Conservation (phyloP, 768 basidiomycete genomes). For the Boletellus ananas region DNA sequence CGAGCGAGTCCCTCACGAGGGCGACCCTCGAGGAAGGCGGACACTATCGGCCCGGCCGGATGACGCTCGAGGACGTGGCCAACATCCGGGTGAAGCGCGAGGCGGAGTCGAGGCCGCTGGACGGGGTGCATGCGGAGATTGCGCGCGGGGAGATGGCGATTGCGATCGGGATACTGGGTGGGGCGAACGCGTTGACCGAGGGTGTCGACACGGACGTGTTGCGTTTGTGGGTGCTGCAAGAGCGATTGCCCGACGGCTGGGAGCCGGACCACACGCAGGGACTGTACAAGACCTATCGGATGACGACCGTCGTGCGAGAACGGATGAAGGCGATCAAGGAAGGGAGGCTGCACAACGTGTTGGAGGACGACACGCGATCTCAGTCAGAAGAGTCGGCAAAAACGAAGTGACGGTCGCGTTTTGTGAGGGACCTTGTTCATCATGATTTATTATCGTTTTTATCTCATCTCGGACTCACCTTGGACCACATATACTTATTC, state of each 20-base stretch:
- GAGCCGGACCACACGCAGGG: conserved; percentile 28
- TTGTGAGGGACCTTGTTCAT: too few relatives aligned
- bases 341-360: conserved; percentile 15
- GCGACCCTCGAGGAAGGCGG: conserved; percentile 34
- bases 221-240: conserved; percentile 47
- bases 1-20: conserved; percentile 37
- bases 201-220: conserved; percentile 48
- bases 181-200: conserved; percentile 32
- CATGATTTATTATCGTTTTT: conserved; percentile 7
- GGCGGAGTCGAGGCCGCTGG: conserved; percentile 38
- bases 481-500: too few relatives aligned
- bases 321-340: conserved; percentile 24
- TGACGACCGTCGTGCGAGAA: conserved; percentile 26
- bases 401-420: conserved; percentile 10
- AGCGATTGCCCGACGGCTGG: conserved; percentile 46
- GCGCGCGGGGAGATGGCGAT: conserved; percentile 69
- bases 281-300: conserved; percentile 28
- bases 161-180: conserved; percentile 47
- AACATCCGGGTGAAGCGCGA: conserved; percentile 52
- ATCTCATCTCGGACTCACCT: not conserved
- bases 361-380: conserved; percentile 11
- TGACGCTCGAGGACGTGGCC: conserved; percentile 39
- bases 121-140: conserved; percentile 50
- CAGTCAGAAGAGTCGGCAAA: conserved; percentile 4
- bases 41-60: conserved; percentile 26